Conservation (phyloP, 129 eudicot species). For the Flaveria brownii region DNA sequence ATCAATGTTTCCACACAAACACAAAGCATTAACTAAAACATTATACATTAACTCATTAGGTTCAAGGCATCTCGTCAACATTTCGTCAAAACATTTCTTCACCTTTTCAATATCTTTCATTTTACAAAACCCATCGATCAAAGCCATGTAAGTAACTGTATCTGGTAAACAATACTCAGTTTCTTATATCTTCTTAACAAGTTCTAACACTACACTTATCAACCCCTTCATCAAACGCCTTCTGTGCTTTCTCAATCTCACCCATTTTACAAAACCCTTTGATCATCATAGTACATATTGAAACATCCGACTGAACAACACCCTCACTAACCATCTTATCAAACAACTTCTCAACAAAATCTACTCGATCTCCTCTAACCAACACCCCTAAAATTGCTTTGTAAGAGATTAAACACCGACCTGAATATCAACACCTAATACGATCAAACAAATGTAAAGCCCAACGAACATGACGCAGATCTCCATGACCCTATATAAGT, state of each 20-base stretch:
- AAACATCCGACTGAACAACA: conserved; percentile 46
- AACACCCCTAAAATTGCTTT: conserved; percentile 58
- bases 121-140: conserved; percentile 67
- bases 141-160: conserved; percentile 47
- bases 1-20: conserved; percentile 53
- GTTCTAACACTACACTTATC: conserved; percentile 33
- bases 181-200: conserved; percentile 42
- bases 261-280: conserved; percentile 58
- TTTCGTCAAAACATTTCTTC: conserved; percentile 44
- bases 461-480: conserved; percentile 46
- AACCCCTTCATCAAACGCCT: conserved; percentile 60
- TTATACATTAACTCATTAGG: conserved; percentile 55
- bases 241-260: conserved; percentile 50
- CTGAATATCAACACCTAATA: conserved; percentile 33
- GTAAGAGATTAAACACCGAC: conserved; percentile 49
- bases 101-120: conserved; percentile 49
- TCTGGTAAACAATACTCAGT: conserved; percentile 48
- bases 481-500: conserved; percentile 60
- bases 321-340: conserved; percentile 40
- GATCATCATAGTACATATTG: conserved; percentile 53
- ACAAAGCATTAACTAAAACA: conserved; percentile 51
- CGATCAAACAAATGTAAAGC: conserved; percentile 44
- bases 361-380: conserved; percentile 41
- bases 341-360: conserved; percentile 36
- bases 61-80: conserved; percentile 41